Conservation (phyloP, 768 basidiomycete species). For the Dioszegia hungarica region DNA sequence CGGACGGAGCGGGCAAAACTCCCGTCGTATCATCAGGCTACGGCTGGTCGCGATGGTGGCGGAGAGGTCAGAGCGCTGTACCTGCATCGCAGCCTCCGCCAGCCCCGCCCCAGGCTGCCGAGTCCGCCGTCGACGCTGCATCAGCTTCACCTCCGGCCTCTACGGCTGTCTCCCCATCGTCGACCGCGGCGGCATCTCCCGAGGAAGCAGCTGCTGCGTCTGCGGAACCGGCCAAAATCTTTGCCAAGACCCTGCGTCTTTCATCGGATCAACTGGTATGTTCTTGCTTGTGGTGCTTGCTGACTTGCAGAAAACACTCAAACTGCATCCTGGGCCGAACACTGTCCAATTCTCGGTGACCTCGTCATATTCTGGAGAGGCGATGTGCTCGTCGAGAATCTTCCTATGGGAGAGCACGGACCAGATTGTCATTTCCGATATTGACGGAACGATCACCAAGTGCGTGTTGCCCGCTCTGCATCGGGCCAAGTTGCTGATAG, state of each 20-base stretch:
- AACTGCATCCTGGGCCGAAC: conserved; percentile 81
- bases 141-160: conserved; percentile 15
- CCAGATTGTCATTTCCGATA: conserved; percentile 87
- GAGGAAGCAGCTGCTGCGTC: neutral
- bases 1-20: neutral
- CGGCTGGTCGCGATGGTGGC: conserved; percentile 50
- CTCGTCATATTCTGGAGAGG: conserved; percentile 62
- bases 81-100: conserved; percentile 7
- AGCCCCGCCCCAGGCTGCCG: neutral
- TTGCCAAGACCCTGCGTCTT: conserved; percentile 83
- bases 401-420: conserved; percentile 95
- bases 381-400: conserved; percentile 84
- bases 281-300: conserved; percentile 2
- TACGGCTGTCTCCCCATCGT: neutral
- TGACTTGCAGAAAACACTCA: conserved; percentile 65
- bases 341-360: conserved; percentile 89
- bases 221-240: conserved; percentile 55
- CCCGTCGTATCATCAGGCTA: conserved; percentile 28
- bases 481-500: neutral
- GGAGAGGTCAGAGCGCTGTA: conserved; percentile 22
- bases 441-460: conserved; percentile 99
- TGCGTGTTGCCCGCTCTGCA: conserved; percentile 47
- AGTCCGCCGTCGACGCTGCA: neutral
- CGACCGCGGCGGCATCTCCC: conserved; percentile 1
- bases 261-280: conserved; percentile 90